Evolutionary conservation across 2,329 filamentous ascomycete species (phyloP), one percentile per base, ranked within the genome.

Genomic region (Epichloe festucae): DNA sequence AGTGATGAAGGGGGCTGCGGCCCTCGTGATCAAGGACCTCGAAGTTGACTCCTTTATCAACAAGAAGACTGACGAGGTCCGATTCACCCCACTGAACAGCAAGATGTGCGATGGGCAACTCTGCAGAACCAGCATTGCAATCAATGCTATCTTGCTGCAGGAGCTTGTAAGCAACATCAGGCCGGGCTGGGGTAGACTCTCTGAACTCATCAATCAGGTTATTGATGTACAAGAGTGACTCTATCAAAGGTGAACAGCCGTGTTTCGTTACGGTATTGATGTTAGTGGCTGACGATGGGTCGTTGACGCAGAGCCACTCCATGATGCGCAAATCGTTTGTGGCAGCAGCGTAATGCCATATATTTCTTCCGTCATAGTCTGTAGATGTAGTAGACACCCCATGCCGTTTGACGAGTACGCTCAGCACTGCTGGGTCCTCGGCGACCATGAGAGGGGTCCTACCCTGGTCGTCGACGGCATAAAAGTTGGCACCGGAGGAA

Each of bases 261-360:
- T 50, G 27, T 1, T 50, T 52, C 21, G 55, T 62, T 2, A 49
- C 35, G 1, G 51, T 56, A 7, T 45, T 53, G 15, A 70, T 51
- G 49, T 68, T 69, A 8, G 57, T 43, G 2, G 55, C 41, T 31
- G 56, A 63, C 19, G 48, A 41, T 3, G 63, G 57, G 47, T 70
- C 68, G 8, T 64, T 52, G 2, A 55, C 46, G 39, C 57, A 53
- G 1, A 72, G 60, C 56, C 60, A 67, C 12, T 58, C 51, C 19
- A 70, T 55, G 4, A 67, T 50, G 0, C 27, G 34, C 2, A 52
- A 40, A 38, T 69, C 67, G 19, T 62, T 62, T 2, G 65, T 66
- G 7, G 63, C 62, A 1, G 67, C 67, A 2, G 61, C 62, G 11
- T 63, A 60, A 51, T 71, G 68, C 68, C 69, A 71, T 11, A 70